Conservation (phyloP, 169 alveolate genomes). For the Plasmodium gaboni region DNA sequence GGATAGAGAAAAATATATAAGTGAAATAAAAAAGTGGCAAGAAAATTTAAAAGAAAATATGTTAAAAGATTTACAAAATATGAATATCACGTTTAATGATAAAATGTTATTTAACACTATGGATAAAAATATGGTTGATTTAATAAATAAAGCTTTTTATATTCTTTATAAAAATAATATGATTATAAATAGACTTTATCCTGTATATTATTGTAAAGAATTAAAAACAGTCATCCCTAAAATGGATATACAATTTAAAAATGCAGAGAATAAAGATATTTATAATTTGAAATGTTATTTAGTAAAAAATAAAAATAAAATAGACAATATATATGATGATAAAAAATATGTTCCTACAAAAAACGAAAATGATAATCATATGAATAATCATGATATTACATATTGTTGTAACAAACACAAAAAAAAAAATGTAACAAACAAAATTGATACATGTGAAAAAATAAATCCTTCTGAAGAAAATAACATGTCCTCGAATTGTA, state of each 20-base stretch:
- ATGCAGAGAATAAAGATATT: neutral
- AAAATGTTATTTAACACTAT: slow-evolving; percentile 26
- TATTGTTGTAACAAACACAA: neutral
- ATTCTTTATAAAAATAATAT: slow-evolving; percentile 27
- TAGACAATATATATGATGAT: neutral
- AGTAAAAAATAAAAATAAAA: neutral
- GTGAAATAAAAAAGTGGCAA: slow-evolving; percentile 48
- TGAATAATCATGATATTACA: neutral
- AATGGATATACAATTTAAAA: slow-evolving; percentile 25
- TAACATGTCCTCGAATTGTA: no score
- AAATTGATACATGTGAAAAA: neutral
- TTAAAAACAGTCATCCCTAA: slow-evolving; percentile 32
- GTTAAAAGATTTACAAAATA: slow-evolving; percentile 11
- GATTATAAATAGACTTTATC: slow-evolving; percentile 36
- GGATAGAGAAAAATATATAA: slow-evolving; percentile 13
- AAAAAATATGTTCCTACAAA: neutral
- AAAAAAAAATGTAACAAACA: neutral
- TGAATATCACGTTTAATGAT: slow-evolving; percentile 28
- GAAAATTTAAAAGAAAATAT: slow-evolving; percentile 15
- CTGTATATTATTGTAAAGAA: slow-evolving; percentile 37
- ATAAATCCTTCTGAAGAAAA: neutral
- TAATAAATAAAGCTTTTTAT: slow-evolving; percentile 9
- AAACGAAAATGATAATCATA: neutral
- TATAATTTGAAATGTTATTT: slow-evolving; percentile 9
- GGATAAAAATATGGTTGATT: slow-evolving; percentile 13